Evolutionary conservation across 2,329 filamentous ascomycete genomes (phyloP).

Genomic region (Alternaria sp.): DNA sequence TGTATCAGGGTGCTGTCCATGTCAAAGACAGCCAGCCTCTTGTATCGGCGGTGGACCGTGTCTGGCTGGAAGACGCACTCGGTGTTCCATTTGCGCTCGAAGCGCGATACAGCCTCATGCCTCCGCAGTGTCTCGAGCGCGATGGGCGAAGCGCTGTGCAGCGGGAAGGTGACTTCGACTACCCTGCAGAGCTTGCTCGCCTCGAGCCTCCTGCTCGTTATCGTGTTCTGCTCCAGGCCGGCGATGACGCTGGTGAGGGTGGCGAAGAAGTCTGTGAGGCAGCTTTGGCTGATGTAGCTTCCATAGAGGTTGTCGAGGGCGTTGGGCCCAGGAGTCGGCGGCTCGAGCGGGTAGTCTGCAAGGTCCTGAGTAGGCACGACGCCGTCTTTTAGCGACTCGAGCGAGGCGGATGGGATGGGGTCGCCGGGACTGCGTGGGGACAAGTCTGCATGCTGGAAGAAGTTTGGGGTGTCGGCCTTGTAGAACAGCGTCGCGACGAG

Average conservation of each 20-base stretch:
- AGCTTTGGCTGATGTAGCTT: conserved; percentile 63
- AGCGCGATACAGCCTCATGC: conserved; percentile 80
- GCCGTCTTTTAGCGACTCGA: conserved; percentile 53
- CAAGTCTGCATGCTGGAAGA: conserved; percentile 59
- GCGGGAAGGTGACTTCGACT: conserved; percentile 71
- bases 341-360: conserved; percentile 63
- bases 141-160: conserved; percentile 60
- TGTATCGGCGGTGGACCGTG: conserved; percentile 77
- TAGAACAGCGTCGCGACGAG: conserved; percentile 52
- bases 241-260: conserved; percentile 60
- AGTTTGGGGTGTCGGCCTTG: conserved; percentile 44
- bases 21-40: conserved; percentile 91
- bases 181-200: conserved; percentile 67
- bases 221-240: conserved; percentile 59
- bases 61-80: conserved; percentile 82
- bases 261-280: conserved; percentile 65
- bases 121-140: conserved; percentile 75
- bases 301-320: conserved; percentile 65
- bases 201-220: conserved; percentile 65
- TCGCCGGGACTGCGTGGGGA: conserved; percentile 49
- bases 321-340: conserved; percentile 62
- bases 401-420: conserved; percentile 42
- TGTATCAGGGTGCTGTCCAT: conserved; percentile 99
- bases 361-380: conserved; percentile 62
- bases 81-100: conserved; percentile 89